Conservation (phyloP, 164 flowering plant species). For the Berberis thunbergii region DNA sequence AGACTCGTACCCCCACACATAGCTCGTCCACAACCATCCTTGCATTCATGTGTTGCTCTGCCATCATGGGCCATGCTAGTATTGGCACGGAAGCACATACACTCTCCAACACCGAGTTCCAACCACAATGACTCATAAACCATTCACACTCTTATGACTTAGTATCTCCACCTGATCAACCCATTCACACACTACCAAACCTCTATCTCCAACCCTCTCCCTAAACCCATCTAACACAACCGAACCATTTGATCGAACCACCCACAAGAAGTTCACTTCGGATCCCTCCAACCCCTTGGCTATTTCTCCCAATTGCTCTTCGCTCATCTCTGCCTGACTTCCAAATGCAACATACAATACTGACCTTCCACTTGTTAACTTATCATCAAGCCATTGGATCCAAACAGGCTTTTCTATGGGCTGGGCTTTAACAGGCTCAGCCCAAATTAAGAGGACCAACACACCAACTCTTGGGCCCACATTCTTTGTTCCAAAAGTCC, state of each 20-base stretch:
- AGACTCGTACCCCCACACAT: constrained; percentile 4
- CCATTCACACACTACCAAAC: constrained; percentile 51
- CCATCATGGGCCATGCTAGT: constrained; percentile 11
- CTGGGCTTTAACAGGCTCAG: constrained; percentile 1
- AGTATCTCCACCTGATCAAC: constrained; percentile 45
- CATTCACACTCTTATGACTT: constrained; percentile 32
- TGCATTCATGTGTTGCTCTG: constrained; percentile 10
- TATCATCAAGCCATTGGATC: constrained; percentile 24
- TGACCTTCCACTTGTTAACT: constrained; percentile 12
- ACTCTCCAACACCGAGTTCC: constrained; percentile 42
- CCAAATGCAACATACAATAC: constrained; percentile 58
- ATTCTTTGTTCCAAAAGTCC: constrained; percentile 11
- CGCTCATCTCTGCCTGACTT: constrained; percentile 35
- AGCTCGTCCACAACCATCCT: constrained; percentile 8
- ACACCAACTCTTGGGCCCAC: constrained; percentile 8
- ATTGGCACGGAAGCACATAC: constrained; percentile 6
- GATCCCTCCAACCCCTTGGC: constrained; percentile 31
- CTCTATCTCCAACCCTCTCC: constrained; percentile 33
- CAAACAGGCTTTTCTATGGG: background rate
- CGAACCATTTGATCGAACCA: constrained; percentile 9
- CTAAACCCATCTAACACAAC: constrained; percentile 23
- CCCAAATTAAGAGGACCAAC: constrained; percentile 26
- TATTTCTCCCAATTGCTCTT: constrained; percentile 28
- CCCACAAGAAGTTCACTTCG: constrained; percentile 35
- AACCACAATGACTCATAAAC: constrained; percentile 63